A percentile compares a stretch with the other conserved stretches of the same genome.
phyloP scores from a whole-genome alignment of 2,329 filamentous ascomycete genomes.

The Fusarium drepaniforme region DNA sequence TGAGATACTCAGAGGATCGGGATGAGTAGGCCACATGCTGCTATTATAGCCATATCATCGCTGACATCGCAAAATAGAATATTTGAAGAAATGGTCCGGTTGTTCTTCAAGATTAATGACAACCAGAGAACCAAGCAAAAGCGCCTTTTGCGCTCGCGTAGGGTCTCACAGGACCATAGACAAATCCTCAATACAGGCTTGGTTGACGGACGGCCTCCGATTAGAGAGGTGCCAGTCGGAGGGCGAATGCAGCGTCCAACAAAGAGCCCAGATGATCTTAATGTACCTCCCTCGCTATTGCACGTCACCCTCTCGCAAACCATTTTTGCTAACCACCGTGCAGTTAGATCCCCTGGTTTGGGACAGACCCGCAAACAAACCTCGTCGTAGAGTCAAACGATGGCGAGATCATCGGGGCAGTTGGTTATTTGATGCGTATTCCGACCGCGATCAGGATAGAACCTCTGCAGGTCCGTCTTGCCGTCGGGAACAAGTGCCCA shows the following conservation, averaged over 20 bases:
- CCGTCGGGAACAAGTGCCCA: background rate
- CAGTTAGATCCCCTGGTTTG: background rate
- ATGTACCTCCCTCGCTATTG: background rate
- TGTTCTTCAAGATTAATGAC: background rate
- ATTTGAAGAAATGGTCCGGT: constrained; percentile 2
- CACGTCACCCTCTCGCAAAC: rapidly evolving
- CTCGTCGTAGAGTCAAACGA: background rate
- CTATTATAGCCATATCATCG: rapidly evolving
- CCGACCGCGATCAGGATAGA: background rate
- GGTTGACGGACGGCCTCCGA: rapidly evolving
- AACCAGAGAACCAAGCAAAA: background rate
- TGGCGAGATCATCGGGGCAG: background rate
- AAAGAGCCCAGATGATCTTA: constrained; percentile 8
- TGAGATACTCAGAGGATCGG: background rate
- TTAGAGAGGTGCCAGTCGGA: rapidly evolving
- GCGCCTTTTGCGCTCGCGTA: background rate
- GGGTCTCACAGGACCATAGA: background rate
- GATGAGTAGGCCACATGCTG: background rate
- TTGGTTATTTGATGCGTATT: background rate
- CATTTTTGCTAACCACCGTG: background rate
- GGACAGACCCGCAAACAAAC: rapidly evolving
- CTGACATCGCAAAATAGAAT: background rate
- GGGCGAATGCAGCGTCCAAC: rapidly evolving
- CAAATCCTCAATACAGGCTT: background rate
- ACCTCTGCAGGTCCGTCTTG: background rate